These are phyloP conservation scores for Odontarrhena argentea DNA, from an alignment of 345 rosid species.

Conservation along the genomic window DNA sequence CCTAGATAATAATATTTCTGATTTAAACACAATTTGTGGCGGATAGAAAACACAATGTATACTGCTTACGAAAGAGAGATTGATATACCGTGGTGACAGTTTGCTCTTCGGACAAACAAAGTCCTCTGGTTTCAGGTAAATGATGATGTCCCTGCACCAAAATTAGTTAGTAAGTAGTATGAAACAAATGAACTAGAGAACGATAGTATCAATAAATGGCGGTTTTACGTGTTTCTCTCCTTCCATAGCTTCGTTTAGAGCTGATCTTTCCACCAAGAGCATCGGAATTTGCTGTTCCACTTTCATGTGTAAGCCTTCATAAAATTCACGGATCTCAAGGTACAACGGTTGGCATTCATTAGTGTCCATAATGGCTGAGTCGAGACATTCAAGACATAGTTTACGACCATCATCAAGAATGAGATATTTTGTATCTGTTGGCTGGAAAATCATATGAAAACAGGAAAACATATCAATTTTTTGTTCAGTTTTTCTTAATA, in stretches of 20 bases:
- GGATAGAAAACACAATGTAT: neutral
- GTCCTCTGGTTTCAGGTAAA: slow-evolving; percentile 97
- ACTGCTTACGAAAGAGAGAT: slow-evolving; percentile 16
- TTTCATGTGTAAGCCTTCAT: slow-evolving; percentile 86
- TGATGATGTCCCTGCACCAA: slow-evolving; percentile 83
- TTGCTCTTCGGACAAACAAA: slow-evolving; percentile 95
- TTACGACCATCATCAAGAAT: slow-evolving; percentile 79
- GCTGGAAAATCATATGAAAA: slow-evolving; percentile 50
- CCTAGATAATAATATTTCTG: slow-evolving; percentile 16
- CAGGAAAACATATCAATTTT: neutral
- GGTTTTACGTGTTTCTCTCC: slow-evolving; percentile 57
- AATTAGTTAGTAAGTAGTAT: neutral
- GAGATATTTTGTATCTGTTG: slow-evolving; percentile 55
- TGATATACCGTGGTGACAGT: slow-evolving; percentile 74
- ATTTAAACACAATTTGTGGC: neutral
- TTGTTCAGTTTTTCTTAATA: no score
- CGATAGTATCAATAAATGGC: neutral
- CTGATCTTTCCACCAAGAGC: slow-evolving; percentile 84
- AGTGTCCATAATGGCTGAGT: slow-evolving; percentile 80
- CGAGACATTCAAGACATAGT: slow-evolving; percentile 85
- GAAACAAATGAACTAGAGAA: neutral
- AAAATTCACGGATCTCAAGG: slow-evolving; percentile 74
- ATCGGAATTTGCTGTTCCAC: slow-evolving; percentile 75
- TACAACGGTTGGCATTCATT: slow-evolving; percentile 82
- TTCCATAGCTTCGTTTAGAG: slow-evolving; percentile 76